Evolutionary conservation across 2,329 filamentous ascomycete genomes (phyloP).

Genomic region (Sordariomycetes sp.): DNA sequence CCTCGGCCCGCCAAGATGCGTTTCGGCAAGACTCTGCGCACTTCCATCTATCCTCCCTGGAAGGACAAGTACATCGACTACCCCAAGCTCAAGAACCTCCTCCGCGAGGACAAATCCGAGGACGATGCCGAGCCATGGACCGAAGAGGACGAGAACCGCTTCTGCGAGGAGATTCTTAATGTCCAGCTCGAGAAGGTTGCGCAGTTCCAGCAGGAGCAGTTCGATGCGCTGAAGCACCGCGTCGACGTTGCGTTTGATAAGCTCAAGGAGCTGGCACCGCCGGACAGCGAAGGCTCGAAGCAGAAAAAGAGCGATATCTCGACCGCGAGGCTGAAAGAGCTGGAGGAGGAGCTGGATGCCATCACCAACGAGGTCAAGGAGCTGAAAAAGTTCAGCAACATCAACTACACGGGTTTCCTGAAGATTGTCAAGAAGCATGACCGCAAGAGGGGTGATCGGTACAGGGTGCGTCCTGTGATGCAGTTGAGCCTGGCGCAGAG

Average conservation of each 20-base stretch:
- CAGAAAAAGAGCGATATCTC: conserved; percentile 34
- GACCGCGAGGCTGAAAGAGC: conserved; percentile 52
- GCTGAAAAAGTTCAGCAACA: conserved; percentile 87
- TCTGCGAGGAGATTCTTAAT: conserved; percentile 93
- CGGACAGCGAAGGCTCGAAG: conserved; percentile 45
- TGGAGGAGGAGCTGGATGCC: conserved; percentile 70
- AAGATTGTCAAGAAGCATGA: conserved; percentile 99
- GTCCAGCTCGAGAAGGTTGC: conserved; percentile 93
- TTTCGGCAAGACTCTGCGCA: conserved; percentile 81
- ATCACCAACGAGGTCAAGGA: conserved; percentile 89
- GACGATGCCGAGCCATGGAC: conserved; percentile 69
- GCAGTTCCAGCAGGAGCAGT: conserved; percentile 75
- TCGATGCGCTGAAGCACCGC: conserved; percentile 45
- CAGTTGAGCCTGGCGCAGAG: conserved; percentile 81
- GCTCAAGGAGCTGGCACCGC: conserved; percentile 69
- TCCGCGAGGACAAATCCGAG: conserved; percentile 63
- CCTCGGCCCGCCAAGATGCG: conserved; percentile 74
- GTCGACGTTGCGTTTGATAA: conserved; percentile 53
- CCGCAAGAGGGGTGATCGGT: conserved; percentile 76
- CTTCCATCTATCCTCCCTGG: conserved; percentile 78
- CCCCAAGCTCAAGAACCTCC: conserved; percentile 77
- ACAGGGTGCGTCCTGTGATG: conserved; percentile 85
- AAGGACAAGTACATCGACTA: conserved; percentile 95
- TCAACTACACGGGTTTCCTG: conserved; percentile 96
- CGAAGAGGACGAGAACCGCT: conserved; percentile 84